phyloP scores from a whole-genome alignment of 2,329 filamentous ascomycete species.

The Talaromyces pinophilus region DNA sequence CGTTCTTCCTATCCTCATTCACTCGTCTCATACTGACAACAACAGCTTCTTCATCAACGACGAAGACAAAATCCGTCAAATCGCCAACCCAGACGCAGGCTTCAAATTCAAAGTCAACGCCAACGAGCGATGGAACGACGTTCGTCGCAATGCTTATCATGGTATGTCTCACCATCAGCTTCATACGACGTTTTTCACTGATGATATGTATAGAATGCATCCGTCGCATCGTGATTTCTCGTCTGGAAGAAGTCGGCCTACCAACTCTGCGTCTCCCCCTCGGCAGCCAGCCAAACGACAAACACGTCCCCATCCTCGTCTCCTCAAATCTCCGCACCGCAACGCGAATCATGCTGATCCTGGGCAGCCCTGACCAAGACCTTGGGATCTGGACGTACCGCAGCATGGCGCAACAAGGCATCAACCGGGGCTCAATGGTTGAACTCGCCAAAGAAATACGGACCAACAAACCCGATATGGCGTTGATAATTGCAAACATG shows the following conservation, averaged over 20 bases:
- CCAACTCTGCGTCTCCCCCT: constrained; percentile 63
- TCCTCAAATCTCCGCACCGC: constrained; percentile 58
- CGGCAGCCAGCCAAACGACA: constrained; percentile 48
- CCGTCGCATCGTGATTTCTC: constrained; percentile 60
- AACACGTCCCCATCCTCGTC: constrained; percentile 70
- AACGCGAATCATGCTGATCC: constrained; percentile 68
- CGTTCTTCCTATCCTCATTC: constrained; percentile 27
- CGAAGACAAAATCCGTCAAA: constrained; percentile 71
- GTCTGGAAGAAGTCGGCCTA: constrained; percentile 64
- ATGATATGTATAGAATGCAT: constrained; percentile 57
- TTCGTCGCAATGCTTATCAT: constrained; percentile 74
- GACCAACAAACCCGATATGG: constrained; percentile 25
- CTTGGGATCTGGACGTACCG: constrained; percentile 75
- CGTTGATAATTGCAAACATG: constrained; percentile 72
- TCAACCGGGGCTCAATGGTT: constrained; percentile 70
- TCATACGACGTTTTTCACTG: neutral
- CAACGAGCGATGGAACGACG: constrained; percentile 74
- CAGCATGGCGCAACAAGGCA: constrained; percentile 62
- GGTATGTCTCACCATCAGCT: constrained; percentile 46
- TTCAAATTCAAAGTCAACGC: constrained; percentile 74
- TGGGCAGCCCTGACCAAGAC: constrained; percentile 72
- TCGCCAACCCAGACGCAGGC: constrained; percentile 65
- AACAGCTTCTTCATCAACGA: constrained; percentile 73
- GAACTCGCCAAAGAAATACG: constrained; percentile 59
- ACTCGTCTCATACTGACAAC: neutral